phyloP scores from a whole-genome alignment of 2,329 filamentous ascomycete species.

The Chaetomium olivaceum region DNA sequence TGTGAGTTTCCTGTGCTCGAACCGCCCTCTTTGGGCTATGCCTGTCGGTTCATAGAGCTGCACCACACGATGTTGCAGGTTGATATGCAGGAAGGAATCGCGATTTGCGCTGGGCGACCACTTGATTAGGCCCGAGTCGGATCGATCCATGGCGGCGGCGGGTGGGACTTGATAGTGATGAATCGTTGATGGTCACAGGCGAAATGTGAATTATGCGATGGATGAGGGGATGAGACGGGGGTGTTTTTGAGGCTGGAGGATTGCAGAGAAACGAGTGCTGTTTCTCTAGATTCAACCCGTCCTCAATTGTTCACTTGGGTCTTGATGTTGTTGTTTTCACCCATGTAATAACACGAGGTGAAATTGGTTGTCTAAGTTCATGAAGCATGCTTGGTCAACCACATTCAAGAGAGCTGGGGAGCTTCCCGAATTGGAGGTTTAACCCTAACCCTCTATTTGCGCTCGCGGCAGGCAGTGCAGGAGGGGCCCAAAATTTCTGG shows the following conservation, averaged over 20 bases:
- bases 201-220: not conserved
- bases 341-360: not conserved
- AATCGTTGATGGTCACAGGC: not conserved
- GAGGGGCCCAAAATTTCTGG: constrained; percentile 18
- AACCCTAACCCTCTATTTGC: constrained; percentile 28
- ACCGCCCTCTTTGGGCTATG: constrained; percentile 55
- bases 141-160: constrained; percentile 50
- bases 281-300: constrained; percentile 7
- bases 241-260: constrained; percentile 12
- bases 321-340: not conserved
- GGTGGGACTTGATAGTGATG: not conserved
- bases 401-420: not conserved
- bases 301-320: not conserved
- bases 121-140: constrained; percentile 63
- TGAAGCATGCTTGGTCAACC: not conserved
- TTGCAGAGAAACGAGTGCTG: not conserved
- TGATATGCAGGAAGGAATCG: constrained; percentile 65
- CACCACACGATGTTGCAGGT: constrained; percentile 62
- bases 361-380: not conserved
- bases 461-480: constrained; percentile 7
- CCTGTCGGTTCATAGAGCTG: constrained; percentile 65
- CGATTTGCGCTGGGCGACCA: constrained; percentile 63
- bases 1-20: constrained; percentile 58
- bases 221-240: not conserved
- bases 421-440: not conserved